Evolutionary conservation across 345 rosid species (phyloP), one percentile per base, ranked within the genome.

Genomic region (Populus alba): DNA sequence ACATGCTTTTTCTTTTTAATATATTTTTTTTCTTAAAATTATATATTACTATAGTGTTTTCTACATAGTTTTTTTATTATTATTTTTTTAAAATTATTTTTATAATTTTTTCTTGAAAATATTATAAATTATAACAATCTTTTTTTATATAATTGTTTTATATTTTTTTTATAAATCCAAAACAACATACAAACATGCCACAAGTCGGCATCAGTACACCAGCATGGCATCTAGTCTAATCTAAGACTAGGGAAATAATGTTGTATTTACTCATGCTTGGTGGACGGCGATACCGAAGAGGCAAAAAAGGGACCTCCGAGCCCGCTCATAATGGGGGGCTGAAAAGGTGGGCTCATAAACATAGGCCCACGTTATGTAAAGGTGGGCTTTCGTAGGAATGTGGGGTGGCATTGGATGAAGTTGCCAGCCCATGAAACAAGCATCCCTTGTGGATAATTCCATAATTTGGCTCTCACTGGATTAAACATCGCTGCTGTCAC

Each of bases 371-470:
- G 49, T 51, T 38, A 9, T 68, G 49, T 68, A 38, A n/a, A 38
- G 6, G 27, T 4, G 25, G 41, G 33, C 51, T 38, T 10, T 25
- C 27, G 72, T 0, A 3, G 23, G 71, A 22, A 12, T 5, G 25
- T 37, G 49, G 29, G 45, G 29, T 23, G 25, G 51, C 27, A 41
- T 41, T 39, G 51, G 45, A 6, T 17, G 29, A 29, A 49, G 62
- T 49, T 71, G 62, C 74, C 23, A 1, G 49, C 53, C 62, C 17
- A 47, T 9, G 33, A 31, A 45, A 16, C 35, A 71, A 5, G 74
- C 74, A 71, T 4, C 29, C 25, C 74, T 49, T 49, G 62, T 9
- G 74, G 74, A n/a, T n/a, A n/a, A n/a, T n/a, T n/a, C n/a, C n/a
- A n/a, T n/a, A n/a, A n/a, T n/a, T n/a, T 9, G 74, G 74, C 13